These are phyloP conservation scores for Skeletonema potamos DNA, from an alignment of 108 stramenopile genomes.

Conservation along the genomic window DNA sequence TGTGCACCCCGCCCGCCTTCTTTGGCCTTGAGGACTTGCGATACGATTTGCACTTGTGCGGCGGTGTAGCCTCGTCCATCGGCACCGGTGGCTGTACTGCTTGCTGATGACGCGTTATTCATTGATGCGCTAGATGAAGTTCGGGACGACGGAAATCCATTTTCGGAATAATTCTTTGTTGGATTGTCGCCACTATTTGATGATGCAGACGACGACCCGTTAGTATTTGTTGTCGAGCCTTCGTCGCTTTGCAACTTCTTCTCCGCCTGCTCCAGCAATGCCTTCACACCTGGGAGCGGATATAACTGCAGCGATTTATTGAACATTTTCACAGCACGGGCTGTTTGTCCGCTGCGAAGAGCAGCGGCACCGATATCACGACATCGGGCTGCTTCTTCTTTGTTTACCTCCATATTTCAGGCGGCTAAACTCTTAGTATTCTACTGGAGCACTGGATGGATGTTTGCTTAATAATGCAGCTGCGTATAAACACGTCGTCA, in stretches of 20 bases:
- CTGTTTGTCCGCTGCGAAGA: conserved; percentile 62
- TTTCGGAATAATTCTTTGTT: conserved; percentile 9
- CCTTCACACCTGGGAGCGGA: conserved; percentile 90
- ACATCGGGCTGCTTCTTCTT: conserved; percentile 79
- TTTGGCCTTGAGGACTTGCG: conserved; percentile 61
- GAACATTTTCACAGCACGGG: conserved; percentile 86
- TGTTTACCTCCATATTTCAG: conserved; percentile 53
- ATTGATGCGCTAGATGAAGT: conserved; percentile 10
- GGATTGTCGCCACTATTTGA: not conserved
- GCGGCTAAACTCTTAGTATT: no score
- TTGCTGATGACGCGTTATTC: conserved; percentile 1
- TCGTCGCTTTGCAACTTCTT: conserved; percentile 22
- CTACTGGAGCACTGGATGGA: no score
- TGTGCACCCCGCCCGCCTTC: conserved; percentile 86
- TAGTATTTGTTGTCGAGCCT: not conserved
- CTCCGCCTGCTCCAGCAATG: conserved; percentile 70
- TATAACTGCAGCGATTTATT: conserved; percentile 84
- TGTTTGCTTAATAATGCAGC: no score
- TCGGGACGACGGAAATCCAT: conserved; percentile 11
- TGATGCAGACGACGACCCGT: not conserved
- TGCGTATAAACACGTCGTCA: no score
- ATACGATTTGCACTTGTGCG: conserved; percentile 66
- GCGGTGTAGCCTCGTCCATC: conserved; percentile 74
- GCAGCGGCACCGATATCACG: conserved; percentile 75
- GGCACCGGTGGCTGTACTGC: conserved; percentile 25